phyloP scores from a whole-genome alignment of 345 rosid species.

The Citrus hindsii region DNA sequence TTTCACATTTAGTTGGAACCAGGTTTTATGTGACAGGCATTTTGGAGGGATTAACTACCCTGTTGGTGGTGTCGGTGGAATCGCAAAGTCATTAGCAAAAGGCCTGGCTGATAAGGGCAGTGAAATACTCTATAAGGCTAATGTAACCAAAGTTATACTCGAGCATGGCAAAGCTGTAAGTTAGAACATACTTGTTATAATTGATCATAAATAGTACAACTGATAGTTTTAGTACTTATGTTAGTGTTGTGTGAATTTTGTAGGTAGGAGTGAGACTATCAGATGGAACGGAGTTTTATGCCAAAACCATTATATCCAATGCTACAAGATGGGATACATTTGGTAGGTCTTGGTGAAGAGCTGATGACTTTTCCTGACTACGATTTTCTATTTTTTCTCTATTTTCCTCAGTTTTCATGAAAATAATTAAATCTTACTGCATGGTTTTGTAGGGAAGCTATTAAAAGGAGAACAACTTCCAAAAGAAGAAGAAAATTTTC shows the following conservation, averaged over 20 bases:
- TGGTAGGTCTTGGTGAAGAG: conserved; percentile 48
- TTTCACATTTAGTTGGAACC: conserved; percentile 20
- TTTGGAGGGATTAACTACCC: conserved; percentile 97
- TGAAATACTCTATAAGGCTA: conserved; percentile 82
- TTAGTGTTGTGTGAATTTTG: conserved; percentile 16
- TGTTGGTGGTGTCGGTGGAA: conserved; percentile 94
- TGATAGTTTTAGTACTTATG: conserved; percentile 8
- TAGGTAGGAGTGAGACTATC: conserved; percentile 89
- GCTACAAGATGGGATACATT: conserved; percentile 99
- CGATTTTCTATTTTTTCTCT: neutral
- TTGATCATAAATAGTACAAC: neutral
- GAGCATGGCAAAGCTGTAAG: conserved; percentile 86
- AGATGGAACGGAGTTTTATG: conserved; percentile 76
- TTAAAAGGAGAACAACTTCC: conserved; percentile 82
- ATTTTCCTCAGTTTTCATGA: neutral
- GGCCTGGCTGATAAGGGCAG: conserved; percentile 80
- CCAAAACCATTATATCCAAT: conserved; percentile 80
- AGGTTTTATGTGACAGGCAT: conserved; percentile 97
- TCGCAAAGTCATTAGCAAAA: conserved; percentile 74
- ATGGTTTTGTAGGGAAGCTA: conserved; percentile 58
- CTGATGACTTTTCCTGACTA: neutral
- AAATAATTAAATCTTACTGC: neutral
- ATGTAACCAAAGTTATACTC: conserved; percentile 64
- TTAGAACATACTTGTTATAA: conserved; percentile 17
- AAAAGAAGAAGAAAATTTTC: conserved; percentile 86